Percentiles rank a stretch among this genome's conserved stretches.
Conservation (phyloP, 2,329 filamentous ascomycete genomes). For the Venturia aucupariae region DNA sequence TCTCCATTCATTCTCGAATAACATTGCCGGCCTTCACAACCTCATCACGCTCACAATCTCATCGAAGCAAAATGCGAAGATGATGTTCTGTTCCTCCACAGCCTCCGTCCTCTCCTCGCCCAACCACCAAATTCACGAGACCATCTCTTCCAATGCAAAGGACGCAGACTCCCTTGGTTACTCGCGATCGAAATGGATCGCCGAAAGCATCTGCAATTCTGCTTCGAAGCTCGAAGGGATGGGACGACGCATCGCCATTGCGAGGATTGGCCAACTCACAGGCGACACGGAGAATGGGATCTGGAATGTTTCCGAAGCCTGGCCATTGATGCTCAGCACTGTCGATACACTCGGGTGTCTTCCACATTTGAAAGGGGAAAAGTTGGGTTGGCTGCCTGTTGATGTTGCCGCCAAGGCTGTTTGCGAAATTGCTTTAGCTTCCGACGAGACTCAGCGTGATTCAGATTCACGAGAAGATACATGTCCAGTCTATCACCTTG, state of each 20-base stretch:
- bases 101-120: not conserved
- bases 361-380: constrained; percentile 20
- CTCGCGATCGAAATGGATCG: constrained; percentile 36
- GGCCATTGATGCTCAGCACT: constrained; percentile 39
- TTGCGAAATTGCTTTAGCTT: constrained; percentile 13
- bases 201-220: constrained; percentile 36
- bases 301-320: constrained; percentile 43
- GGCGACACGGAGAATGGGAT: constrained; percentile 38
- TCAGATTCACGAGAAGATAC: not conserved
- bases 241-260: constrained; percentile 22
- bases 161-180: constrained; percentile 13
- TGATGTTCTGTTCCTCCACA: constrained; percentile 8
- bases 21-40: constrained; percentile 28
- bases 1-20: constrained; percentile 39
- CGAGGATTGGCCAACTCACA: constrained; percentile 37
- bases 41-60: not conserved
- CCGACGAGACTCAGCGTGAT: too few relatives aligned
- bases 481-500: not conserved
- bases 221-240: constrained; percentile 25
- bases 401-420: constrained; percentile 23
- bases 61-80: not conserved
- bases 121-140: not conserved
- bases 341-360: constrained; percentile 23
- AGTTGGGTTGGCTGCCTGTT: constrained; percentile 24
- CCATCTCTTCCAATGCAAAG: not conserved